Base-by-base conservation (phyloP, 495 filamentous ascomycete genomes). In the Hypomontagnella submonticulosa region DNA sequence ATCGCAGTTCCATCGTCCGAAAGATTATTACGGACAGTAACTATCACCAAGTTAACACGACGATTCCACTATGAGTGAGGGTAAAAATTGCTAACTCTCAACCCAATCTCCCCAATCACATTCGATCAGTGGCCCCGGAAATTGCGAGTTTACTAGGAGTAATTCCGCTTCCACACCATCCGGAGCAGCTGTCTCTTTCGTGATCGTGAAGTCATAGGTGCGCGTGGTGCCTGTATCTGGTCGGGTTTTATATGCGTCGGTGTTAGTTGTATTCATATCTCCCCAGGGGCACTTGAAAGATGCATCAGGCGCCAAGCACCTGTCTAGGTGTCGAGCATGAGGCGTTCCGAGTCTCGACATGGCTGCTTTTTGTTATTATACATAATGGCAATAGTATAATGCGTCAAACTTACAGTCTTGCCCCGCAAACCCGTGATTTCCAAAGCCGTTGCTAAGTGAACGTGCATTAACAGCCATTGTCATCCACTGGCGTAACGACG, bases 91-190 rank as follows among this genome's bases (percentile, higher is more conserved):
- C 73, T 72, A 23, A 43, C 75, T 61, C 37, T 87, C 74, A 47
- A 88, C 81, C 57, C 77, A 77, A 61, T 89, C 85, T 3, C 85
- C 86, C 73, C 88, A 82, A 61, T 86, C 79, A 3, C 85, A 72
- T 37, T 79, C 76, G 46, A 89, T 75, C 9, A 76, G 48, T 0
- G 86, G 87, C 1, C 81, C 86, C 3, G 87, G 87, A 50, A 83
- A 84, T 16, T 85, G 81, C 0, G 80, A 82, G 74, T 89, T 89
- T 27, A 81, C 81, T 2, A 85, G 75, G 2, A 89, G 80, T 1
- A 83, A 67, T 50, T 75, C 59, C 60, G 80, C 41, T 61, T 78
- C 46, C 51, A 77, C 76, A 5, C 79, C 77, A 50, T 81, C 77
- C 0, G 77, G 77, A 2, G 77, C 79, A 36, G 81, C 79, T 19